These are phyloP conservation scores for Alternaria panax DNA, from an alignment of 2,329 filamentous ascomycete genomes.

Conservation along the genomic window DNA sequence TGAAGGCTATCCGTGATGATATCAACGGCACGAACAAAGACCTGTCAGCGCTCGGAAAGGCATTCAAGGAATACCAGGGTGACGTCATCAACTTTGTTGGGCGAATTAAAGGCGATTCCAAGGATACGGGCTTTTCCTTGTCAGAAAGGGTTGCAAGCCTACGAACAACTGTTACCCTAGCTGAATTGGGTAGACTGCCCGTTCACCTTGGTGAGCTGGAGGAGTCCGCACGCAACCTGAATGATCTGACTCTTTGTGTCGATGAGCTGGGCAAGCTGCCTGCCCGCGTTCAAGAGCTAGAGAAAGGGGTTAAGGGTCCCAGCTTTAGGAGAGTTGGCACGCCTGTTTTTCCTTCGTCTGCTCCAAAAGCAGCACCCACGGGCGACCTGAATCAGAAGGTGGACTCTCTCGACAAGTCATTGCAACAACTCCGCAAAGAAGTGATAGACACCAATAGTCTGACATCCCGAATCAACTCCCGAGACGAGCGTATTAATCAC, in stretches of 20 bases:
- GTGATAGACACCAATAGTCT: neutral
- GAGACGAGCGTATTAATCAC: neutral
- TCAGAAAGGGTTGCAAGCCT: neutral
- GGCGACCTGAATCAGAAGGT: neutral
- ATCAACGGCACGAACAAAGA: neutral
- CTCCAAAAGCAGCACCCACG: neutral
- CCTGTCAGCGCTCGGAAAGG: neutral
- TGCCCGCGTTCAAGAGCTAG: neutral
- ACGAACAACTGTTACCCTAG: neutral
- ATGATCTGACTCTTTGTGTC: neutral
- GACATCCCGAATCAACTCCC: neutral
- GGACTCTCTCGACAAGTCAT: neutral
- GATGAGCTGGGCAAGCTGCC: neutral
- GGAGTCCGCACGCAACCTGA: neutral
- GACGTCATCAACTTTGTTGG: neutral
- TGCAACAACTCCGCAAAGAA: neutral
- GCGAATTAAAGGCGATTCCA: neutral
- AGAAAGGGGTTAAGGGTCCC: neutral
- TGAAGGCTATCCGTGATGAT: neutral
- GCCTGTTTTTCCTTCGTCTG: neutral
- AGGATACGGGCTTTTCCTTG: neutral
- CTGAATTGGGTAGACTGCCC: neutral
- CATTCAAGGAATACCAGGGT: neutral
- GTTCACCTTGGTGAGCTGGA: neutral
- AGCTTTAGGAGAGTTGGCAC: neutral